A percentile compares a stretch with the other conserved stretches of the same genome.
Evolutionary conservation across 257 asterid genomes (phyloP).

Genomic region (Cinchona pubescens): DNA sequence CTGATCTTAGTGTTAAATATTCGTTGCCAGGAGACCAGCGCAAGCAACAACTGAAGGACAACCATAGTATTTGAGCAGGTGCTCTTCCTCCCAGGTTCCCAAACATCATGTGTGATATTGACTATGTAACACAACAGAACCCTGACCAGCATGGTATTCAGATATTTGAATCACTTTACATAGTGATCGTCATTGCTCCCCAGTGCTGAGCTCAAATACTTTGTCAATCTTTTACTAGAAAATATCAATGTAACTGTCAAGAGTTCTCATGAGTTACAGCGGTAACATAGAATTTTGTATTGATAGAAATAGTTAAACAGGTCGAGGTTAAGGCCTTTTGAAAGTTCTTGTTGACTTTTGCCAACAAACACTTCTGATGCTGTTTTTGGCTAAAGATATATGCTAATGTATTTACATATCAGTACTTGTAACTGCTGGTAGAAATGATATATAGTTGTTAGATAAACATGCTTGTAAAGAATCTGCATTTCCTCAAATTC

Average conservation of each 20-base stretch:
- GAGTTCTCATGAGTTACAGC: no score
- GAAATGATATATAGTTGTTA: background rate
- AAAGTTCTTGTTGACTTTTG: no score
- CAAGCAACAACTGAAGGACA: conserved; percentile 11
- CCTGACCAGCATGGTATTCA: background rate
- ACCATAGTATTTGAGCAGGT: background rate
- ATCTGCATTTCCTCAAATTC: background rate
- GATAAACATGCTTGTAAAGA: background rate
- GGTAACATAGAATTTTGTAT: no score
- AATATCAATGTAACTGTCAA: no score
- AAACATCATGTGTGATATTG: background rate
- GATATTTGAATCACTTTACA: background rate
- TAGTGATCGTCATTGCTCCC: no score
- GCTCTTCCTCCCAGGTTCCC: background rate
- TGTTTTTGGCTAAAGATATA: no score
- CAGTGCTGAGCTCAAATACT: no score
- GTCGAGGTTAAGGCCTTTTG: no score
- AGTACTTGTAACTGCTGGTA: background rate
- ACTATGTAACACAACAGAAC: background rate
- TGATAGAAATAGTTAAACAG: no score
- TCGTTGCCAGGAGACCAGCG: conserved; percentile 18
- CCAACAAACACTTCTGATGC: no score
- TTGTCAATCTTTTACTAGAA: no score
- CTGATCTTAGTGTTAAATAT: background rate
- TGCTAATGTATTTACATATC: no score